These are phyloP conservation scores for Beauveria australis DNA, from an alignment of 2,329 filamentous ascomycete genomes.

Conservation along the genomic window DNA sequence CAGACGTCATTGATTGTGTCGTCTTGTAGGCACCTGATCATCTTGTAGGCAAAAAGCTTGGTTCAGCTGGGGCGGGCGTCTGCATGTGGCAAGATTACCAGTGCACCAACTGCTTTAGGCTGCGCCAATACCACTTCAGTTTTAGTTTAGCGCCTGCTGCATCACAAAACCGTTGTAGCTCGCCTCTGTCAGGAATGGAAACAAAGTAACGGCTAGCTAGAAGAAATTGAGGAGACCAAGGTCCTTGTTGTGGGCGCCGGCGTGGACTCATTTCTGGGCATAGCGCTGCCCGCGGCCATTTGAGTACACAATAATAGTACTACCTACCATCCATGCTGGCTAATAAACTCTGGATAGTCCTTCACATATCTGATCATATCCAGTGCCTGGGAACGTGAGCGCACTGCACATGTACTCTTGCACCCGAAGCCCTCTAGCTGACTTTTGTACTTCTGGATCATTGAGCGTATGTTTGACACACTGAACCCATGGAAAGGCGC, in stretches of 20 bases:
- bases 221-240: neutral
- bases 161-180: neutral
- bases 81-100: neutral
- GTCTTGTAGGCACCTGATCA: neutral
- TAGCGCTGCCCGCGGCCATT: neutral
- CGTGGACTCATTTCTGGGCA: neutral
- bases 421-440: too few species aligned
- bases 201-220: too few species aligned
- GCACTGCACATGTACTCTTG: too few species aligned
- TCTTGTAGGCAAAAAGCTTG: neutral
- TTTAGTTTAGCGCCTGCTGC: neutral
- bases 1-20: neutral
- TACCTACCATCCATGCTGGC: too few species aligned
- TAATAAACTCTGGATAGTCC: too few species aligned
- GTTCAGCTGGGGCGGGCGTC: neutral
- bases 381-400: too few species aligned
- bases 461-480: neutral
- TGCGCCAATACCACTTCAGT: neutral
- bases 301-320: too few species aligned
- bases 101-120: neutral
- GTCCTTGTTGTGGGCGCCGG: neutral
- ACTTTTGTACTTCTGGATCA: neutral
- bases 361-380: too few species aligned
- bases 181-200: too few species aligned
- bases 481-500: neutral